phyloP scores from a whole-genome alignment of 2,329 filamentous ascomycete species.

The Nothophaeocryptopus gaeumannii region DNA sequence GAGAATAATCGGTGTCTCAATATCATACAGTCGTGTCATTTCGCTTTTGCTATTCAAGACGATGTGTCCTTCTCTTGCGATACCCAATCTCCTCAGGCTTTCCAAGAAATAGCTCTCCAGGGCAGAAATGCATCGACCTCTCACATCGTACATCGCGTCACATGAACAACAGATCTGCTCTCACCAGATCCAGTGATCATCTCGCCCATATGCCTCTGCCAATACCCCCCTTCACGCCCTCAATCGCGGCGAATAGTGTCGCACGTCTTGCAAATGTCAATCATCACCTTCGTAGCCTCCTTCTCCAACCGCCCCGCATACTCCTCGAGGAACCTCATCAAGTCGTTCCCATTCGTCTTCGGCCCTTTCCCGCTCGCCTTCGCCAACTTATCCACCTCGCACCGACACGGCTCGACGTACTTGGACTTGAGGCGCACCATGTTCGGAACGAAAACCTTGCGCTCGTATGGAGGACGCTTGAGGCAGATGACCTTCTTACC shows the following conservation, averaged over 20 bases:
- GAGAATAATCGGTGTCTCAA: no score
- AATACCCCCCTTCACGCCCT: no score
- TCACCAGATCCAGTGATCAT: no score
- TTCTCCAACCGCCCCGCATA: constrained; percentile 2
- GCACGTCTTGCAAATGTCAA: constrained; percentile 9
- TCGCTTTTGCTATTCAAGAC: no score
- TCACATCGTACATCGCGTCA: no score
- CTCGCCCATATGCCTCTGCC: no score
- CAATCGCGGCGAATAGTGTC: constrained; percentile 3
- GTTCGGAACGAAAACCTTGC: background rate
- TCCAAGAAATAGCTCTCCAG: no score
- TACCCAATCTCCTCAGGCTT: no score
- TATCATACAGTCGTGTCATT: no score
- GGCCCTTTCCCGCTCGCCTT: background rate
- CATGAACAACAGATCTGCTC: no score
- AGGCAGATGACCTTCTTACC: background rate
- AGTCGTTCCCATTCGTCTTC: background rate
- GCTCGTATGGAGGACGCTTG: background rate
- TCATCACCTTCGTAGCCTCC: constrained; percentile 3
- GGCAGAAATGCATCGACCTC: no score
- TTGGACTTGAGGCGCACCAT: constrained; percentile 4
- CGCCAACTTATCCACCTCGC: constrained; percentile 1
- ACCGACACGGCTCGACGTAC: constrained; percentile 5
- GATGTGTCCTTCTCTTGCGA: no score
- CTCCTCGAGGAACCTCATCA: constrained; percentile 1